A percentile compares a stretch with the other conserved stretches of the same genome.
These are phyloP conservation scores for Russula compacta DNA, from an alignment of 768 basidiomycete species.

Conservation along the genomic window DNA sequence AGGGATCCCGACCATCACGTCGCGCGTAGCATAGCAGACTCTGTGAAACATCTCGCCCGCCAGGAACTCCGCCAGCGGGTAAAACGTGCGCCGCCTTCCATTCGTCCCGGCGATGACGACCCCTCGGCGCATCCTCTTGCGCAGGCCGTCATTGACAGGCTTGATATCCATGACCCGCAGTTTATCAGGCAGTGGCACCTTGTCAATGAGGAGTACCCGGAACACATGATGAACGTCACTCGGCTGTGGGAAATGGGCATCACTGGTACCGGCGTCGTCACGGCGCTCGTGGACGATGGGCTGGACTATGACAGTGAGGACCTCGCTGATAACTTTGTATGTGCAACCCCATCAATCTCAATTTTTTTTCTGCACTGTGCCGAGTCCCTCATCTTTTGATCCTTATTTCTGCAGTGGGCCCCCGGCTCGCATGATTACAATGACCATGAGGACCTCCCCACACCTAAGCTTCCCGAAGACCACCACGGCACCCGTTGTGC, in stretches of 20 bases:
- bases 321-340: constrained; percentile 83
- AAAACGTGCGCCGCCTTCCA: constrained; percentile 67
- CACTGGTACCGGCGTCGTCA: constrained; percentile 77
- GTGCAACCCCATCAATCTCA: constrained; percentile 26
- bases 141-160: constrained; percentile 42
- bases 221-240: constrained; percentile 89
- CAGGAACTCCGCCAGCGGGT: constrained; percentile 59
- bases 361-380: neutral
- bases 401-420: constrained; percentile 46
- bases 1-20: constrained; percentile 29
- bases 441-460: constrained; percentile 80
- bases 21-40: constrained; percentile 39
- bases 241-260: constrained; percentile 86
- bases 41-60: constrained; percentile 50
- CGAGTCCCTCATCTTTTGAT: neutral
- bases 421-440: constrained; percentile 94
- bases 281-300: constrained; percentile 92
- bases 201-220: constrained; percentile 74
- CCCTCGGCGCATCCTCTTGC: constrained; percentile 30
- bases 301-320: constrained; percentile 85
- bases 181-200: constrained; percentile 91
- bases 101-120: constrained; percentile 26
- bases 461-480: constrained; percentile 82
- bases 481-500: constrained; percentile 98
- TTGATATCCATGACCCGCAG: constrained; percentile 73